Base-by-base conservation (phyloP, 2,329 filamentous ascomycete species). In the Alternaria sp. region DNA sequence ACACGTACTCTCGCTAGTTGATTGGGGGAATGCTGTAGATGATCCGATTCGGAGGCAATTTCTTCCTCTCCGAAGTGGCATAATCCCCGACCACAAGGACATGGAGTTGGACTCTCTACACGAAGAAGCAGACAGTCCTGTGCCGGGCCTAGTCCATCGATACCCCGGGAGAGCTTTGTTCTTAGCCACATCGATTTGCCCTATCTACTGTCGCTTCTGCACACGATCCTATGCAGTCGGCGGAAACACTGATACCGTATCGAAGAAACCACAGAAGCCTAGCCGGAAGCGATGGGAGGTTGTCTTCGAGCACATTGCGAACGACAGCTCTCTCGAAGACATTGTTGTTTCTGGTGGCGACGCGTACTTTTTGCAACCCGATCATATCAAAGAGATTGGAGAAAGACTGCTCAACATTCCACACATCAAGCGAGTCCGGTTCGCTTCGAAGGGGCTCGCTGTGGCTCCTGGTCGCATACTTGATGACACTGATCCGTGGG, bases 291-390 rank as follows among this genome's bases (percentile, higher is more conserved):
- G 82, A n/a, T 87, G 86, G 82, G 80, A 87, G n/a, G 69, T 77
- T 2, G 81, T 82, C n/a, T 83, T 88, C 54, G 71, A 80, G 2
- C 85, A 89, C 70, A 86, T 90, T 46, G 81, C 82, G 65, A 73
- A 72, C 6, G 42, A 83, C 77, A 13, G 80, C 80, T 1, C 72
- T 64, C 74, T 89, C 5, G 78, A 82, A 33, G 86, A 89, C 66
- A 83, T 89, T 34, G 86, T 88, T 1, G 79, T 89, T 8, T 89
- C 86, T 0, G 86, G 87, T 0, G 86, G 86, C 9, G 87, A 89
- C 71, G 79, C 84, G 0, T 89, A 84, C 70, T 86, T 85, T 54
- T 78, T 89, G 3, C 72, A 78, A 17, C 82, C 84, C 0, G 76
- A 85, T 1, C 79, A 87, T 23, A 77, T 89, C 4, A 74, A 72